Base-by-base conservation (phyloP, 2,329 filamentous ascomycete genomes). In the Penicillium sp. region DNA sequence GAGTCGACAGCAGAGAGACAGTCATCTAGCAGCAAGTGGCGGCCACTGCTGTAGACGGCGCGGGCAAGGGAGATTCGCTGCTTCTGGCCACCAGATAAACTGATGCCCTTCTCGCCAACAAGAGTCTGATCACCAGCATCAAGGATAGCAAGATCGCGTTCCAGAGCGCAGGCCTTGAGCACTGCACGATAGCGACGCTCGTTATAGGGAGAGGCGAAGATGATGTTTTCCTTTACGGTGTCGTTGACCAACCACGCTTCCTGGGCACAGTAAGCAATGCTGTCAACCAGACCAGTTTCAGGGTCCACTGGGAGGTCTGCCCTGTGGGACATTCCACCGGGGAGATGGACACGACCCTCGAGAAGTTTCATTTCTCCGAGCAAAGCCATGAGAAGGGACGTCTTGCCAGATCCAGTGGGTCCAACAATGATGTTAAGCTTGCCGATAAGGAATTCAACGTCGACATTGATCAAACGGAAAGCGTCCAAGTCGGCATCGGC, bases 191-290 rank as follows among this genome's bases (percentile, higher is more conserved):
- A 99, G 50, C 93, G 85, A 70, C 87, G 83, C 67, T 93, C 84
- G 63, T 99, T 88, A 65, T 86, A 91, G 1, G 88, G 85, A 21
- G 89, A 87, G 7, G 93, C 88, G 69, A 99, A 99, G 1, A 96
- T 76, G 63, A 99, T 99, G 73, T 99, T 99, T 62, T 97, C 91
- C 72, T 90, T 92, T 75, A 99, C 95, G 21, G 89, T 95, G 45
- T 89, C 93, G 69, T 99, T 99, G 58, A 97, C 90, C 33, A 99
- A 82, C 94, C 94, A 99, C 9, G 94, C 91, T 73, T 96, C 90
- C 73, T 99, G 94, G 19, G 94, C 93, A 72, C 95, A 96, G 72
- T 97, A 99, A 17, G 94, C 94, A 59, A 97, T 88, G 59, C 90
- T 96, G 71, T 99, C 93, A 6, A 90, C 91, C 40, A 97, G 83